Evolutionary conservation across 305 asterid species (phyloP).

Genomic region (Petunia hybrid): DNA sequence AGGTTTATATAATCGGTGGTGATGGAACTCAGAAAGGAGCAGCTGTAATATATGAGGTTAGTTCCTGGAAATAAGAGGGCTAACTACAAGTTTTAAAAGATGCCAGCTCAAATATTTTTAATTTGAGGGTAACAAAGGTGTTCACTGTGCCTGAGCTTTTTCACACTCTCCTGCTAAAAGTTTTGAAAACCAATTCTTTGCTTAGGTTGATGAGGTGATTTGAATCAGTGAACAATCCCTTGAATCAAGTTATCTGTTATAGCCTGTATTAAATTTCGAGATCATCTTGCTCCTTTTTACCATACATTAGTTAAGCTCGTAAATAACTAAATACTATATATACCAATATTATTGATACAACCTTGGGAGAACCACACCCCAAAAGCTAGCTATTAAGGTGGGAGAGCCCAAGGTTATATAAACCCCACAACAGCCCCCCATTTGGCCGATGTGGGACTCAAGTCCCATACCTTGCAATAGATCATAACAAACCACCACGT

Average conservation of each 20-base stretch:
- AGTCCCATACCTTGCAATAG: too few relatives aligned
- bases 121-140: slow-evolving; percentile 1
- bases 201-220: not conserved
- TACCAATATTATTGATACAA: not conserved
- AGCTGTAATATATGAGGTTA: slow-evolving; percentile 39
- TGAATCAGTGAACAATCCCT: slow-evolving; percentile 11
- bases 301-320: not conserved
- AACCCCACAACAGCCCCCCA: too few relatives aligned
- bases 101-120: slow-evolving; percentile 18
- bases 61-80: not conserved
- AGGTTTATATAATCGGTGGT: slow-evolving; percentile 49
- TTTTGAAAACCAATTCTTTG: slow-evolving; percentile 19
- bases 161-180: slow-evolving; percentile 7
- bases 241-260: not conserved
- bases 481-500: too few relatives aligned
- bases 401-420: too few relatives aligned
- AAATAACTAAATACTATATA: not conserved
- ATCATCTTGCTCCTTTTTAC: not conserved
- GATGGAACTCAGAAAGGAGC: slow-evolving; percentile 51
- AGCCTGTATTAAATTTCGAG: too few relatives aligned
- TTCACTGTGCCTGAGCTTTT: not conserved
- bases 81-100: not conserved
- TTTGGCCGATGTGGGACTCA: too few relatives aligned
- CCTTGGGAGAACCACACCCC: too few relatives aligned
- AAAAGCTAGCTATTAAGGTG: too few relatives aligned